Base-by-base conservation (phyloP, 306 rosid species). In the Morella rubra region DNA sequence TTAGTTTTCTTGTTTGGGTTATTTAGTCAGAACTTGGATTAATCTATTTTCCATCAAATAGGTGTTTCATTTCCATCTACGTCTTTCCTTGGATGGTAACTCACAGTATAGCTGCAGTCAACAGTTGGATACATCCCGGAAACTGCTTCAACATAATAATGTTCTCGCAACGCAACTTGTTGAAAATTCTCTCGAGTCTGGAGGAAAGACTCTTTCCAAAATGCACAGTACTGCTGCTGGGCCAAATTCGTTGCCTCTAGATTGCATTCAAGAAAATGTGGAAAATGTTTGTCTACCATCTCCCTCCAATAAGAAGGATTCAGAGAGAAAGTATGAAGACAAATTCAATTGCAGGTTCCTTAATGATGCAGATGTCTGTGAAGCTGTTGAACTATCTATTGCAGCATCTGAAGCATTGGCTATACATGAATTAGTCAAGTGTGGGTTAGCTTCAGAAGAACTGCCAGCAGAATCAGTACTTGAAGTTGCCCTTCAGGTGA, bases 371-470 rank as follows among this genome's bases (percentile, higher is more conserved):
- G 90, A 82, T 73, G 76, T 85, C 78, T 77, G 82, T 60, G 78
- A 83, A 81, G 93, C 93, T 74, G 86, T 90, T 76, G 90, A 94
- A 68, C 91, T 91, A 52, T 91, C 91, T 66, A 81, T 90, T 77
- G 90, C 86, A 14, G 98, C 98, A 77, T 94, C 98, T 58, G 98
- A 94, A 81, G 97, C 96, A 82, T 50, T 94, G 79, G 93, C 86
- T 80, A 89, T 94, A 81, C 88, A 94, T 76, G 96, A 91, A 74
- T 73, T 85, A 68, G 81, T 80, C 37, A 84, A 85, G 79, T 61
- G 46, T 81, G 91, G 70, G 73, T 69, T 82, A 72, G 75, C 75
- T 78, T 70, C 73, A 41, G 86, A 89, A 76, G 79, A 77, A 80
- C 44, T 84, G 56, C 81, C 74, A 76, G 55, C 85, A 56, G 85